Evolutionary conservation across 1,284 basidiomycete genomes (phyloP).

Genomic region (Irpex rosettiformis): DNA sequence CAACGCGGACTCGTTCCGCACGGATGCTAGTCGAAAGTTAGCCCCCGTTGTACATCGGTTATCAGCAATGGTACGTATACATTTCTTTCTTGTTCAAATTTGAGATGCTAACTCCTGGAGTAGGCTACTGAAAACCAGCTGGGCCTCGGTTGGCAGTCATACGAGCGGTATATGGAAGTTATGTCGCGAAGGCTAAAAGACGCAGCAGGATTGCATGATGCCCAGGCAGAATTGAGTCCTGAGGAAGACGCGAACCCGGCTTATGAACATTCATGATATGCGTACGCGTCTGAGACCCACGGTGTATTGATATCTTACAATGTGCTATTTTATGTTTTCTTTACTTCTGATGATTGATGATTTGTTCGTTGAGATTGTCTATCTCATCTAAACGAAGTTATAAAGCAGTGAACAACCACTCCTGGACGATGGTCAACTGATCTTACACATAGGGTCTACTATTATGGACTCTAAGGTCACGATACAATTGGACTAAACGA

Average conservation of each 20-base stretch:
- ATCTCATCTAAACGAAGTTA: no score
- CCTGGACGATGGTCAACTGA: no score
- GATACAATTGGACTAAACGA: no score
- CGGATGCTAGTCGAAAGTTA: conserved; percentile 52
- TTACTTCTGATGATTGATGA: no score
- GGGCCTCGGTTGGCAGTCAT: conserved; percentile 49
- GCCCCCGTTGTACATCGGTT: conserved; percentile 49
- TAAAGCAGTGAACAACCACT: no score
- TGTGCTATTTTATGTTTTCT: no score
- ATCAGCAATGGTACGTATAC: conserved; percentile 40
- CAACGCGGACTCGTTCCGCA: conserved; percentile 48
- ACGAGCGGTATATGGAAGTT: conserved; percentile 62
- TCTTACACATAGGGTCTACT: no score
- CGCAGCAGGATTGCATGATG: conserved; percentile 48
- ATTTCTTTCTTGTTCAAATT: background rate
- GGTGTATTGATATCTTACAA: no score
- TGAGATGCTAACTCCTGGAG: background rate
- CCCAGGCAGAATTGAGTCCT: background rate
- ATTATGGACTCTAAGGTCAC: no score
- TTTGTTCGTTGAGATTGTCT: no score
- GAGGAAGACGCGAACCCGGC: background rate
- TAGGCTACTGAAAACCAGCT: conserved; percentile 20
- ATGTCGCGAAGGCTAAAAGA: conserved; percentile 66
- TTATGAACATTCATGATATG: no score
- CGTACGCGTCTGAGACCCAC: no score